Evolutionary conservation across 495 filamentous ascomycete species (phyloP).

Genomic region (Podospora anserina): DNA sequence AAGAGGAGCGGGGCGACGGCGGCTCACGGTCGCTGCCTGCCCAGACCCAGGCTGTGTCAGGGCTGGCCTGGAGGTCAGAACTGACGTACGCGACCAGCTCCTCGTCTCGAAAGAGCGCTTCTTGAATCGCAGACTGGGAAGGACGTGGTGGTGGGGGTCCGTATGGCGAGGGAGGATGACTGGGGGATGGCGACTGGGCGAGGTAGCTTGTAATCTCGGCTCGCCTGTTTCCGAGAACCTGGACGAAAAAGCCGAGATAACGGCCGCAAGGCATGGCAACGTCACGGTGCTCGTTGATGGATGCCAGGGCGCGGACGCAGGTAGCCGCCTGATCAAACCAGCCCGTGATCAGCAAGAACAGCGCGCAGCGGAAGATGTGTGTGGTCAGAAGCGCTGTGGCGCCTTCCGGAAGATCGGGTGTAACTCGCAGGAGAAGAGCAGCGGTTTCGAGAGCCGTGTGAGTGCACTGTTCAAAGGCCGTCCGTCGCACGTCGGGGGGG

Average conservation of each 20-base stretch:
- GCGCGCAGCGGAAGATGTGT: conserved; percentile 85
- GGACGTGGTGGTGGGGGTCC: conserved; percentile 19
- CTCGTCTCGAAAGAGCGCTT: conserved; percentile 70
- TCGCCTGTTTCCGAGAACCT: conserved; percentile 58
- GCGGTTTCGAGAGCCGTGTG: conserved; percentile 73
- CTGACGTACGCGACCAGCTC: conserved; percentile 87
- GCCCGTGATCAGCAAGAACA: conserved; percentile 73
- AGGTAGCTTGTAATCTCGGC: conserved; percentile 44
- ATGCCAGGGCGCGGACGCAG: conserved; percentile 67
- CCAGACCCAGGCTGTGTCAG: conserved; percentile 86
- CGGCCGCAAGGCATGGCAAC: conserved; percentile 78
- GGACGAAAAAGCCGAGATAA: conserved; percentile 79
- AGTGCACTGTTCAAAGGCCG: conserved; percentile 75
- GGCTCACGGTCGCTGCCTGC: conserved; percentile 52
- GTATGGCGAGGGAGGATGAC: conserved; percentile 18
- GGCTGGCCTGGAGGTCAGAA: conserved; percentile 82
- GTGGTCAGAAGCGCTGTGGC: conserved; percentile 60
- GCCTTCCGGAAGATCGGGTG: conserved; percentile 38
- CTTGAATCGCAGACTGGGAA: conserved; percentile 32
- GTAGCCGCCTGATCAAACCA: conserved; percentile 67
- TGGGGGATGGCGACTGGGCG: conserved; percentile 19
- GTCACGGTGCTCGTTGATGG: conserved; percentile 65
- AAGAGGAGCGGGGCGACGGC: not conserved
- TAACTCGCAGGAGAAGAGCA: conserved; percentile 64
- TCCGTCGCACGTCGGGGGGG: conserved; percentile 56